A percentile compares a stretch with the other conserved stretches of the same genome.
These are phyloP conservation scores for Cutaneotrichosporon cavernicola DNA, from an alignment of 1,284 basidiomycete genomes.

Conservation along the genomic window DNA sequence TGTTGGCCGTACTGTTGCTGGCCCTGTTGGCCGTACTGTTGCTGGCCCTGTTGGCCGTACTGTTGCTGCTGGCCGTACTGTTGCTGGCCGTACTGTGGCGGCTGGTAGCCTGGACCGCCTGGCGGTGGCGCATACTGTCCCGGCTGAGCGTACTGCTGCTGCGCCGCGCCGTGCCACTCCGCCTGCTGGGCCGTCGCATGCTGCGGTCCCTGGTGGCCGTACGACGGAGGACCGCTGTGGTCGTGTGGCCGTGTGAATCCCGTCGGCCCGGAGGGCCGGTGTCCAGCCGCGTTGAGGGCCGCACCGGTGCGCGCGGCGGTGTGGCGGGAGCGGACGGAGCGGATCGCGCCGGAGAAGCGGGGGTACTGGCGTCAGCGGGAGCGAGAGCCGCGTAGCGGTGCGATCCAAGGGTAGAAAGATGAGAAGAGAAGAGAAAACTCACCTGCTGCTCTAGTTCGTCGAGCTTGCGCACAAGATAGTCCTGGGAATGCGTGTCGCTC, in stretches of 20 bases:
- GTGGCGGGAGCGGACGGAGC: constrained; percentile 6
- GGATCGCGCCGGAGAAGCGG: neutral
- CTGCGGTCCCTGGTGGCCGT: neutral
- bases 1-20: neutral
- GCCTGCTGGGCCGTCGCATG: neutral
- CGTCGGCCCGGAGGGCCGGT: neutral
- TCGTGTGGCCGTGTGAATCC: neutral
- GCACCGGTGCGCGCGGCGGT: constrained; percentile 3
- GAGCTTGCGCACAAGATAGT: constrained; percentile 9
- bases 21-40: neutral
- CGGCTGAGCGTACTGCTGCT: constrained; percentile 1
- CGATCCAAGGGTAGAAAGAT: neutral
- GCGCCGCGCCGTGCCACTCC: neutral
- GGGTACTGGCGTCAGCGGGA: constrained; percentile 4
- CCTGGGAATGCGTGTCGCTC: constrained; percentile 8
- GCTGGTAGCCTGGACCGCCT: neutral
- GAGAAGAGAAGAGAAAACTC: neutral
- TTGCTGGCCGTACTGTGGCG: neutral
- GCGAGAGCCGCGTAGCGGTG: neutral
- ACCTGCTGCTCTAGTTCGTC: constrained; percentile 14
- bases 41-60: neutral
- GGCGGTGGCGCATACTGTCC: neutral
- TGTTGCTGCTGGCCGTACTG: neutral
- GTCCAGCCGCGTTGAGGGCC: constrained; percentile 4
- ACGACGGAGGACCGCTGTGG: neutral